These are phyloP conservation scores for Achaetomiella virescens DNA, from an alignment of 495 filamentous ascomycete species.

Conservation along the genomic window DNA sequence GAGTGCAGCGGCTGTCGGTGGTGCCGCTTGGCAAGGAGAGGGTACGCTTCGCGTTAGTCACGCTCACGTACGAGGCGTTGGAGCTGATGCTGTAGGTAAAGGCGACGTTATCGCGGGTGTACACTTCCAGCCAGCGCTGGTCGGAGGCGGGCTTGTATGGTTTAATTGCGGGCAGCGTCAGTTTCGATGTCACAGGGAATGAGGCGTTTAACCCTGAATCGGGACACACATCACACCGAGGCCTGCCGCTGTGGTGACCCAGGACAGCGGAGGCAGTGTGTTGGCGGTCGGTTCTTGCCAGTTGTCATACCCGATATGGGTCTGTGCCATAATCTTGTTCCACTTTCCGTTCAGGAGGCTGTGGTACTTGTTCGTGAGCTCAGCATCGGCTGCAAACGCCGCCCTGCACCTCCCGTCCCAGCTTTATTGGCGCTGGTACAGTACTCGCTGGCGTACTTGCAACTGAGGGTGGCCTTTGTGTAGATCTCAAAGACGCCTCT, in stretches of 20 bases:
- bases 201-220: conserved; percentile 46
- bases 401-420: conserved; percentile 46
- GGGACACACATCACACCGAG: conserved; percentile 52
- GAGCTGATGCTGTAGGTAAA: conserved; percentile 48
- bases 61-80: conserved; percentile 43
- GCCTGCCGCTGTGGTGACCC: conserved; percentile 35
- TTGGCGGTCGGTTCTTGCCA: conserved; percentile 56
- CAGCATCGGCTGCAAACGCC: conserved; percentile 49
- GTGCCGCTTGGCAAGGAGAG: conserved; percentile 30
- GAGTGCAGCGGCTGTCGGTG: conserved; percentile 43
- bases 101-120: conserved; percentile 44
- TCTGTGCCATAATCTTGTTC: conserved; percentile 44
- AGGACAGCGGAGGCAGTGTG: conserved; percentile 42
- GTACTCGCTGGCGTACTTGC: conserved; percentile 20
- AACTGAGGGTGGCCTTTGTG: conserved; percentile 25
- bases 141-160: conserved; percentile 42
- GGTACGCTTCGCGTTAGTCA: conserved; percentile 40
- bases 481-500: conserved; percentile 34
- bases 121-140: conserved; percentile 53
- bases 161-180: conserved; percentile 45
- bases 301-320: conserved; percentile 31
- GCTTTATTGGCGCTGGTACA: conserved; percentile 36
- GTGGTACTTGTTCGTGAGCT: conserved; percentile 52
- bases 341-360: conserved; percentile 54
- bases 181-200: conserved; percentile 40